Base-by-base conservation (phyloP, 2,329 filamentous ascomycete genomes). In the Aulographum hederae region DNA sequence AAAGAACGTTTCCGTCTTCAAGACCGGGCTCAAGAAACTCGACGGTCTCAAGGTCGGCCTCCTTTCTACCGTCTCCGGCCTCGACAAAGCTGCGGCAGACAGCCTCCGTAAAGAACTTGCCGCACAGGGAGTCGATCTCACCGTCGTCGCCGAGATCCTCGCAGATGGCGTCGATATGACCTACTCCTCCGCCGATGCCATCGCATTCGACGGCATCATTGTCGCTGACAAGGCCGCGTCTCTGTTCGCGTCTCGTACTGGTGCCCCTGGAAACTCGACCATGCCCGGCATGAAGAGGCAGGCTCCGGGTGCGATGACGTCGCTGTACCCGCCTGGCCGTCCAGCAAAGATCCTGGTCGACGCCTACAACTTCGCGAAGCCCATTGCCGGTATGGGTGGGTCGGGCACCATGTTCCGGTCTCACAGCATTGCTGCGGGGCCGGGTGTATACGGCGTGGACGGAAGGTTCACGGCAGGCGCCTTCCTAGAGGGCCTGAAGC, bases 281-380 rank as follows among this genome's bases (percentile, higher is more conserved):
- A n/a, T n/a, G n/a, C n/a, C n/a, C n/a, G n/a, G n/a, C n/a, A n/a
- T n/a, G n/a, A n/a, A n/a, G n/a, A n/a, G n/a, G n/a, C n/a, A n/a
- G n/a, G 47, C 47, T 13, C 48, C 48, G 1, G n/a, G n/a, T n/a
- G n/a, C n/a, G n/a, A 46, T 46, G 15, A 67, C 63, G 3, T 58
- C 69, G 0, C 55, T 80, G 5, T 81, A 66, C 49, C 76, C 76
- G 1, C 56, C 63, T 2, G 69, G 69, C 1, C 61, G 73, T 1
- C 77, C 76, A 0, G 50, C 62, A 2, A 64, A 77, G 54, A 73
- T 81, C 31, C 47, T 79, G 13, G 46, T 59, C 12, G 67, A 73
- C 43, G 67, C 61, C 0, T 81, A 70, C 53, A 57, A 67, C 16
- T 81, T 71, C 58, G 76, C 74, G 3, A 82, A 82, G 59, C 71